Evolutionary conservation across 2,329 filamentous ascomycete species (phyloP).

Genomic region (Pseudophaeomoniella oleicola): DNA sequence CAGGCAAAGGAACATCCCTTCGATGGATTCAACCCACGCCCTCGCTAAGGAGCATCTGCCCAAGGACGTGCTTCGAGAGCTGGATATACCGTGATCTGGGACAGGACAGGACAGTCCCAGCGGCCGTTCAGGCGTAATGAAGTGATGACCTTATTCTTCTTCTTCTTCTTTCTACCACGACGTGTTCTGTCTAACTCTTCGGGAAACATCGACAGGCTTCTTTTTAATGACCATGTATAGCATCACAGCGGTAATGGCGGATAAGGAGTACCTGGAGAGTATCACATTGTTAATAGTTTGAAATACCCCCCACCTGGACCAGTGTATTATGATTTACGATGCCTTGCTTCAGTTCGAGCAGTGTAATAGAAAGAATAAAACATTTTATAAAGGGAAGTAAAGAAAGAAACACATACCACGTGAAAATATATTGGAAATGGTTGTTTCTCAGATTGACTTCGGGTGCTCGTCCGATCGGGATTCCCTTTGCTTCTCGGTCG

Average conservation of each 20-base stretch:
- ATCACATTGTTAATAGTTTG: not conserved
- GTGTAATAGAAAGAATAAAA: too few relatives aligned
- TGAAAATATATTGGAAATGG: conserved; percentile 97
- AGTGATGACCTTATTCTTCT: not conserved
- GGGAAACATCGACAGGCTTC: conserved; percentile 56
- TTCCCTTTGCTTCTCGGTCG: conserved; percentile 62
- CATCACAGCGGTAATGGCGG: conserved; percentile 80
- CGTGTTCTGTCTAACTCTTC: conserved; percentile 61
- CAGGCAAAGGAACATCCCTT: conserved; percentile 8
- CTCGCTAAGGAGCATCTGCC: conserved; percentile 74
- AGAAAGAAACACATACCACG: conserved; percentile 53
- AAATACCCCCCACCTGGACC: too few relatives aligned
- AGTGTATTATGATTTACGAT: too few relatives aligned
- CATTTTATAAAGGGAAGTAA: not conserved
- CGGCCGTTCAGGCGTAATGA: too few relatives aligned
- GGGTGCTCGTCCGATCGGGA: conserved; percentile 75
- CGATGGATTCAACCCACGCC: conserved; percentile 8
- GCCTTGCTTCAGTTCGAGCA: too few relatives aligned
- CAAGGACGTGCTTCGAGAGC: conserved; percentile 65
- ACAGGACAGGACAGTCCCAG: too few relatives aligned
- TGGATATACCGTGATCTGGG: conserved; percentile 50
- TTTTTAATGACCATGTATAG: conserved; percentile 90
- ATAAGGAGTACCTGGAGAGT: conserved; percentile 62
- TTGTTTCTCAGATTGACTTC: conserved; percentile 94
- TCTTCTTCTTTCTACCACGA: conserved; percentile 44